Evolutionary conservation across 495 filamentous ascomycete species (phyloP), one percentile per base, ranked within the genome.

Genomic region (Podospora pseudoanserina): DNA sequence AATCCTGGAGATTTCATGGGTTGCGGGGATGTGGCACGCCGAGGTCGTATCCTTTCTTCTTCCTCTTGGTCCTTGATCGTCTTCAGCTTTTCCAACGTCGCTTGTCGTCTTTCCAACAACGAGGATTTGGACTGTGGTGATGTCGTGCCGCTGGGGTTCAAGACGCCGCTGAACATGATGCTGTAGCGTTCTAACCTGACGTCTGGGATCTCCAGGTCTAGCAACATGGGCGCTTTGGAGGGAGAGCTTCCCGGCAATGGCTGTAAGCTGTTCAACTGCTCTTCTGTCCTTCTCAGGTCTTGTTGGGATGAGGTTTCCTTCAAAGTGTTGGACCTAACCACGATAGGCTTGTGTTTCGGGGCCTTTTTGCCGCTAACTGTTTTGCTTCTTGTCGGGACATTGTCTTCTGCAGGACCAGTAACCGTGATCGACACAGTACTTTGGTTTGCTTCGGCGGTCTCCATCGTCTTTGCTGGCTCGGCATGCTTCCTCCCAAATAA

Each of bases 171-270:
- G 77, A 98, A 98, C 94, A 98, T 97, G 63, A 98, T 86, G 67
- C 92, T 96, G 70, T 97, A 98, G 26, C 94, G 83, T 74, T 97
- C 94, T 83, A 98, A 83, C 63, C 92, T 82, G 55, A 91, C 84
- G 44, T 85, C 82, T 0, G 94, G 94, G 53, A 98, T 96, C 44
- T 95, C 87, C 6, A 97, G 86, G 65, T 92, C 84, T 44, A 98
- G 79, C 16, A 73, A 32, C 28, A 70, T 66, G 65, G 70, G 39
- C 58, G 72, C 30, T 61, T 69, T 19, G 56, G 64, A 20, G 53
- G 64, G 30, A 18, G 59, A 27, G 27, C 23, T 18, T 15, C 59
- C 16, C 26, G 27, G 16, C 6, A 61, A 26, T n/a, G 59, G 19
- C 9, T 49, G 39, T 49, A 49, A 11, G 15, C 9, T 49, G 39